phyloP scores from a whole-genome alignment of 2,329 filamentous ascomycete genomes.

The Dryadomyces sulphureus region DNA sequence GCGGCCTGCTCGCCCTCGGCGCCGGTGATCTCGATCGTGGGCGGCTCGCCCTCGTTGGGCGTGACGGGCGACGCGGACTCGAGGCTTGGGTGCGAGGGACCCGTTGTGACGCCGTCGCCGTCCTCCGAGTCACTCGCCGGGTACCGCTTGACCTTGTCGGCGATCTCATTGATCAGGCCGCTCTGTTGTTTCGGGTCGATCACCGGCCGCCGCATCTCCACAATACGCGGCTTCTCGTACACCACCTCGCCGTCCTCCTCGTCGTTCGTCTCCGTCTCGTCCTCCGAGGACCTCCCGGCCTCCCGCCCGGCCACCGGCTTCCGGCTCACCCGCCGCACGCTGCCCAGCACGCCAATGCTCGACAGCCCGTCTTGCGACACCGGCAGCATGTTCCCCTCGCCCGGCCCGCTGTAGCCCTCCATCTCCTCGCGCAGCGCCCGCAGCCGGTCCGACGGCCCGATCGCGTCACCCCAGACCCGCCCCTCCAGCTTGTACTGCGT shows the following conservation, averaged over 20 bases:
- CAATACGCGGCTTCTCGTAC: slow-evolving; percentile 64
- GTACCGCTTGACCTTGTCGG: slow-evolving; percentile 57
- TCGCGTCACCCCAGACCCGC: slow-evolving; percentile 68
- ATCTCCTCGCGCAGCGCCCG: slow-evolving; percentile 89
- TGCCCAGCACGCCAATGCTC: slow-evolving; percentile 59
- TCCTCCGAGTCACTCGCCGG: slow-evolving; percentile 59
- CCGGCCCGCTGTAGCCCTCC: slow-evolving; percentile 43
- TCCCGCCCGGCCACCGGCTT: slow-evolving; percentile 30
- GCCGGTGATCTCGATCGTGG: slow-evolving; percentile 40
- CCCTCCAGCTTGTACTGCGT: slow-evolving; percentile 96
- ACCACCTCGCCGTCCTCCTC: slow-evolving; percentile 38
- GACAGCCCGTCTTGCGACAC: background rate
- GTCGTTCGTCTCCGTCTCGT: slow-evolving; percentile 10
- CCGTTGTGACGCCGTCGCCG: slow-evolving; percentile 56
- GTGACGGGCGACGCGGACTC: slow-evolving; percentile 57
- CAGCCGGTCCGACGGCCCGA: slow-evolving; percentile 80
- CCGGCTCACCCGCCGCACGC: slow-evolving; percentile 43
- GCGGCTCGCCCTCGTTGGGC: slow-evolving; percentile 43
- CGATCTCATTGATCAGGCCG: slow-evolving; percentile 56
- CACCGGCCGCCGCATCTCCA: slow-evolving; percentile 61
- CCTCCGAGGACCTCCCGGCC: background rate
- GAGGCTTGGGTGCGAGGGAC: slow-evolving; percentile 59
- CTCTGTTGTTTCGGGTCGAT: slow-evolving; percentile 49
- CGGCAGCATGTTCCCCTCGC: slow-evolving; percentile 34
- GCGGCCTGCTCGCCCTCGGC: background rate